Base-by-base conservation (phyloP, 345 rosid genomes). In the Brassica incana region DNA sequence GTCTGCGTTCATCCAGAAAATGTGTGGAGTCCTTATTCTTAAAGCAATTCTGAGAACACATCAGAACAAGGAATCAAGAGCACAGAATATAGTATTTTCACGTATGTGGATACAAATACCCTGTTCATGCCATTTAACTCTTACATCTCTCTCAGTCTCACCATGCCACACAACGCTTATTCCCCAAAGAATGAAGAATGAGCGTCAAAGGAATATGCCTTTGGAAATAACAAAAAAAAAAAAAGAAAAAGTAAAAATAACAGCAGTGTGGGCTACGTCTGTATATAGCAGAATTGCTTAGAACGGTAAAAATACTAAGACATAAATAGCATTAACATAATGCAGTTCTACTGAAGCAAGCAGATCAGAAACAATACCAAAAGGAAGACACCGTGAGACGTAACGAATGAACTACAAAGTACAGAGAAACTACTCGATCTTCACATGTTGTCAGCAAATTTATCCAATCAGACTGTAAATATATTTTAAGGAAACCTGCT, bases 401-500 rank as follows among this genome's bases (percentile, higher is more conserved):
- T 56, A 77, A 29, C 33, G 12, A 29, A 32, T 72, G 45, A 38
- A 50, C 45, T 8, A 18, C 2, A 23, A 63, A 56, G 16, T 27
- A 52, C 16, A 11, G 67, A 75, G 12, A 56, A 14, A 20, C 30
- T 12, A 75, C 38, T 65, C n/a, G 56, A 74, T 54, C 64, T 65
- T 33, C 11, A 35, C 65, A 65, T 65, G 52, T 65, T 66, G 33
- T 75, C 71, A 23, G n/a, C 65, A 66, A 54, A 50, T 7, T n/a
- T 16, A 65, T 40, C 72, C 48, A 78, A 71, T 16, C 58, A 40
- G 12, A 14, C 32, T 40, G 61, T 72, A 64, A 52, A 54, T 65
- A 36, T 71, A 56, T 72, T 6, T 48, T 0, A 73, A 23, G 25
- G 12, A 73, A 77, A 73, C 74, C 82, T 73, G 82, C 69, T 67